Evolutionary conservation across 2,329 filamentous ascomycete genomes (phyloP).

Genomic region (Penicillium vulpinum): DNA sequence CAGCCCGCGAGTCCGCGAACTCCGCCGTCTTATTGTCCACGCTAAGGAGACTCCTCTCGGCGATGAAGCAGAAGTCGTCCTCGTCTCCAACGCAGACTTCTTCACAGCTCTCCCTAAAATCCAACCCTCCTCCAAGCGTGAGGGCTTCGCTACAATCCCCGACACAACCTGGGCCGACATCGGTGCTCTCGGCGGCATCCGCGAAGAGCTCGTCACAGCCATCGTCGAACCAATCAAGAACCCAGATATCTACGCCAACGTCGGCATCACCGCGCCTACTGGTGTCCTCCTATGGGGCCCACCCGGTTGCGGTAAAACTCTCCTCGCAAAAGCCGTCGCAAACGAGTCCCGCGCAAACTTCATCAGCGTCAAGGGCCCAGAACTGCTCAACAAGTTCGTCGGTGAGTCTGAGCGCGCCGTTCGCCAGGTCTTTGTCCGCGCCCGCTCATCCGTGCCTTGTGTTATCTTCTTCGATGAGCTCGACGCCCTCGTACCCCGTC

Average conservation of each 20-base stretch:
- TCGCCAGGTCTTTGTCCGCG: conserved; percentile 85
- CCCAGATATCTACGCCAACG: conserved; percentile 71
- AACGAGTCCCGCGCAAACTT: conserved; percentile 97
- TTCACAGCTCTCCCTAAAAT: conserved; percentile 71
- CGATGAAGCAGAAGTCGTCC: conserved; percentile 55
- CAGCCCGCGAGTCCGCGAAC: conserved; percentile 45
- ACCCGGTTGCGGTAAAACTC: conserved; percentile 93
- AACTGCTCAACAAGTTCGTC: conserved; percentile 96
- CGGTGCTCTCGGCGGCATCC: conserved; percentile 76
- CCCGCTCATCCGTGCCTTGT: conserved; percentile 81
- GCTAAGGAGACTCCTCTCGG: conserved; percentile 54
- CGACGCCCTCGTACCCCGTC: conserved; percentile 83
- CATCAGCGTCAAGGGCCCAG: conserved; percentile 95
- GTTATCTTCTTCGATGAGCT: conserved; percentile 98
- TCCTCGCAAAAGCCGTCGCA: conserved; percentile 92
- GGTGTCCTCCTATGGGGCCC: conserved; percentile 96
- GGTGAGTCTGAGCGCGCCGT: conserved; percentile 94
- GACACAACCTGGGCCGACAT: conserved; percentile 92
- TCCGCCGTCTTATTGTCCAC: conserved; percentile 56
- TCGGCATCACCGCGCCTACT: conserved; percentile 77
- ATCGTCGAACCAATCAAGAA: conserved; percentile 88
- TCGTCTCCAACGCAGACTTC: conserved; percentile 69
- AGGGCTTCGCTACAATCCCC: conserved; percentile 93
- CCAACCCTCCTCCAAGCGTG: conserved; percentile 78
- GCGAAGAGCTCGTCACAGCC: conserved; percentile 76